A percentile compares a stretch with the other conserved stretches of the same genome.
Evolutionary conservation across 495 filamentous ascomycete genomes (phyloP).

Genomic region (Patellaria atrata): DNA sequence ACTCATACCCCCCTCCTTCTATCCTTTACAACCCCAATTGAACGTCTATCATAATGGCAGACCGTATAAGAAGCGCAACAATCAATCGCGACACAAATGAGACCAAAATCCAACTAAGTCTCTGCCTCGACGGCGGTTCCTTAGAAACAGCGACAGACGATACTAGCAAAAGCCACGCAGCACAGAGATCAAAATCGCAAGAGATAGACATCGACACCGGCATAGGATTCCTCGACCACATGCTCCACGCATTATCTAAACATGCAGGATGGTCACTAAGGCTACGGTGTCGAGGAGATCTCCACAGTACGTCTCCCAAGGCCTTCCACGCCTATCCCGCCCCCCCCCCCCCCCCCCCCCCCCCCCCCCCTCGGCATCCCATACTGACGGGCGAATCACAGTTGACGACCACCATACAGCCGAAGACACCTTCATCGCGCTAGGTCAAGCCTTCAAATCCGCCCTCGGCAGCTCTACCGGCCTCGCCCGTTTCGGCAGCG

Average conservation of each 20-base stretch:
- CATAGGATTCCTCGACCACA: constrained; percentile 98
- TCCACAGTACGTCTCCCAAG: constrained; percentile 83
- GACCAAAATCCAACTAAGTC: constrained; percentile 84
- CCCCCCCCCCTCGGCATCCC: not conserved
- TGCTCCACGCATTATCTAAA: constrained; percentile 93
- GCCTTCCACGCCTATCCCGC: not conserved
- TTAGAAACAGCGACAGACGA: constrained; percentile 36
- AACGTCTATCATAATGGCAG: too few species aligned
- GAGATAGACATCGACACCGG: constrained; percentile 79
- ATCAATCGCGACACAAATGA: constrained; percentile 86
- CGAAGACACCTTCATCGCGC: constrained; percentile 87
- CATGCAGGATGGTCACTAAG: constrained; percentile 86
- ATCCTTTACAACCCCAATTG: too few species aligned
- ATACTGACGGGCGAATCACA: constrained; percentile 22
- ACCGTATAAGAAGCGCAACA: constrained; percentile 45
- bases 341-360: not conserved
- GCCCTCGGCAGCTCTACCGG: constrained; percentile 65
- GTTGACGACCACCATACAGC: constrained; percentile 98
- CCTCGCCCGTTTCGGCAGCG: constrained; percentile 75
- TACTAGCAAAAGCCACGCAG: constrained; percentile 51
- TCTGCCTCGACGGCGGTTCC: constrained; percentile 80
- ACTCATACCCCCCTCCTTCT: too few species aligned
- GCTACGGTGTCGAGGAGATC: constrained; percentile 68
- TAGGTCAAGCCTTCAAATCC: constrained; percentile 68
- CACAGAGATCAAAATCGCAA: constrained; percentile 66